Conservation (phyloP, 2,329 filamentous ascomycete genomes). For the Zopfia rhizophila region DNA sequence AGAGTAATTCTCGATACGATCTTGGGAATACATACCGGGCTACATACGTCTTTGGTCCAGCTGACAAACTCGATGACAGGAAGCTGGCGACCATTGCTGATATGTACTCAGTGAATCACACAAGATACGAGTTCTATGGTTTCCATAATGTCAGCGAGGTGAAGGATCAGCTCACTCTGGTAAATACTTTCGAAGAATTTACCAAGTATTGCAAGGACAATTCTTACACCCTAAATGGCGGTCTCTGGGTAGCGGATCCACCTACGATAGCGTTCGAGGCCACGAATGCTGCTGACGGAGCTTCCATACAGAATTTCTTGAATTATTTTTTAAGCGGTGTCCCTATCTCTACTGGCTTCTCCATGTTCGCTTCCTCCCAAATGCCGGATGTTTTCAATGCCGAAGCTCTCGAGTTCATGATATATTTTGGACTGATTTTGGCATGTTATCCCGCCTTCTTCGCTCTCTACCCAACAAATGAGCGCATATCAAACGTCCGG, state of each 20-base stretch:
- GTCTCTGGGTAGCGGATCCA: constrained; percentile 32
- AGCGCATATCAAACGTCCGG: constrained; percentile 77
- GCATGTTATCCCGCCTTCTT: constrained; percentile 83
- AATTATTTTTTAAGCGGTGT: constrained; percentile 29
- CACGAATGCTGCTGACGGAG: constrained; percentile 53
- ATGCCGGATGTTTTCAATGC: constrained; percentile 37
- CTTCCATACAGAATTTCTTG: constrained; percentile 30
- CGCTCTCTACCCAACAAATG: constrained; percentile 80
- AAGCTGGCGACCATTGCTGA: constrained; percentile 26
- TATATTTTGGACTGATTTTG: constrained; percentile 83
- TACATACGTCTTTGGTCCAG: constrained; percentile 28
- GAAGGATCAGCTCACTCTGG: constrained; percentile 55
- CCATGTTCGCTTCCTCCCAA: constrained; percentile 21
- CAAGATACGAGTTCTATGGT: constrained; percentile 32
- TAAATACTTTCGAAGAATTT: constrained; percentile 74
- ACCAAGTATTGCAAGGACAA: constrained; percentile 73
- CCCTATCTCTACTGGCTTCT: constrained; percentile 29
- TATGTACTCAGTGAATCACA: constrained; percentile 45
- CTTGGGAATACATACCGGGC: constrained; percentile 15
- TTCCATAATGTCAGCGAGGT: constrained; percentile 32
- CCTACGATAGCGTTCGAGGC: constrained; percentile 29
- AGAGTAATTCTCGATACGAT: no score
- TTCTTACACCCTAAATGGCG: constrained; percentile 65
- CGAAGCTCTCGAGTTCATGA: constrained; percentile 64
- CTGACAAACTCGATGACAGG: constrained; percentile 22